These are phyloP conservation scores for Barbatosphaeria neglecta DNA, from an alignment of 495 filamentous ascomycete genomes.

Conservation along the genomic window DNA sequence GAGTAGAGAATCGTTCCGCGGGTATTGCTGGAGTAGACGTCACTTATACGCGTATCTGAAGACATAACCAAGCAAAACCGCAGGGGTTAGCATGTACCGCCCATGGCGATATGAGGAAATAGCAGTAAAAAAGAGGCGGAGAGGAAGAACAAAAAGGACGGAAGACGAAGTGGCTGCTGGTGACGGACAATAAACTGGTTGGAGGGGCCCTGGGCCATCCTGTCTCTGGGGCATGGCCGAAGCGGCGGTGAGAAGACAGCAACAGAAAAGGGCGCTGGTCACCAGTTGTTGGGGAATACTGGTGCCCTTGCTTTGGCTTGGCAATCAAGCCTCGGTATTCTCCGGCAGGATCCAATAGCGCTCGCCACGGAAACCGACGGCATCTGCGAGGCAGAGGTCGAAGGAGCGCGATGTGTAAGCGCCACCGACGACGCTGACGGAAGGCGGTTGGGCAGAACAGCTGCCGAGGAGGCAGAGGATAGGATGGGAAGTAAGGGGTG, in stretches of 20 bases:
- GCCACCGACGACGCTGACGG: background rate
- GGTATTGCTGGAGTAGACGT: constrained; percentile 16
- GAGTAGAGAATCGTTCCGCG: constrained; percentile 30
- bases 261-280: background rate
- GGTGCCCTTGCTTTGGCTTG: too few relatives aligned
- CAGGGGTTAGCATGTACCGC: background rate
- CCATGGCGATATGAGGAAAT: background rate
- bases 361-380: background rate
- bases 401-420: background rate
- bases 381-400: background rate
- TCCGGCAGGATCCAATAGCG: background rate
- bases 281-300: too few relatives aligned
- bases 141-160: constrained; percentile 3
- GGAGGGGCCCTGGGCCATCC: background rate
- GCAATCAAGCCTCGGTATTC: background rate
- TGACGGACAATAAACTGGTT: background rate
- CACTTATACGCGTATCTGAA: constrained; percentile 7
- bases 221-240: background rate
- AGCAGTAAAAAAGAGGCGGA: constrained; percentile 4
- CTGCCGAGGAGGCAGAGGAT: background rate
- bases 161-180: background rate
- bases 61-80: constrained; percentile 10
- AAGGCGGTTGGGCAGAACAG: constrained; percentile 1
- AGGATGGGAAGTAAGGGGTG: background rate
- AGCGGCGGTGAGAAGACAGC: background rate